phyloP scores from a whole-genome alignment of 768 basidiomycete species.

The Podaxis sp. region DNA sequence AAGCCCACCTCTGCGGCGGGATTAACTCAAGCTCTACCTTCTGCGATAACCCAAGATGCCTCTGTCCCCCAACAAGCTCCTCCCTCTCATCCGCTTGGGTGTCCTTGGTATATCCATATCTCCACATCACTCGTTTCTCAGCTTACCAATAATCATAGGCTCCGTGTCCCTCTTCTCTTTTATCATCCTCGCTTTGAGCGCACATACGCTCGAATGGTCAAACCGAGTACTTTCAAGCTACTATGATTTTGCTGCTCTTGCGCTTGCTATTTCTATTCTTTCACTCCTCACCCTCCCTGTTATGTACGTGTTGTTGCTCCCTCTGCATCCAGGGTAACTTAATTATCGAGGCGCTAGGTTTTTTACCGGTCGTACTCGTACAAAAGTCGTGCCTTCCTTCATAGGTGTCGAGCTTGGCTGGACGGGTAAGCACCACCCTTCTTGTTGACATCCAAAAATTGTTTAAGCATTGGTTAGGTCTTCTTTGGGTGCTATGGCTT shows the following conservation, averaged over 20 bases:
- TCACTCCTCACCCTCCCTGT: slow-evolving; percentile 39
- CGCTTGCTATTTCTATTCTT: slow-evolving; percentile 33
- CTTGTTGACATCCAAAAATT: background rate
- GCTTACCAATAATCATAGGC: slow-evolving; percentile 10
- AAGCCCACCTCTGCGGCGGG: too few species aligned
- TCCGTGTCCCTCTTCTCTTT: slow-evolving; percentile 21
- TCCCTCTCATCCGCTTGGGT: background rate
- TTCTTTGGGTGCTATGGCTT: slow-evolving; percentile 48
- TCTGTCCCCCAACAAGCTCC: background rate
- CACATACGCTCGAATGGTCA: slow-evolving; percentile 22
- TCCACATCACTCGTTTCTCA: background rate
- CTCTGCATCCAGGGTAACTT: background rate
- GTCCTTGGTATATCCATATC: background rate
- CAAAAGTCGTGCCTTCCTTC: slow-evolving; percentile 37
- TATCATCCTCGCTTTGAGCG: slow-evolving; percentile 24
- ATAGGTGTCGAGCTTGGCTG: slow-evolving; percentile 39
- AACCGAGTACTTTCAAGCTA: slow-evolving; percentile 8
- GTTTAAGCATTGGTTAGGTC: slow-evolving; percentile 21
- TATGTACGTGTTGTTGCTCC: slow-evolving; percentile 28
- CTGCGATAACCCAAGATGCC: background rate
- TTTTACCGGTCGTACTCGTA: slow-evolving; percentile 31
- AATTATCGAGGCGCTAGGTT: slow-evolving; percentile 23
- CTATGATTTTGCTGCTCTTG: slow-evolving; percentile 33
- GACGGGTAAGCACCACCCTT: slow-evolving; percentile 28
- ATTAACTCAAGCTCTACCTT: too few species aligned